Base-by-base conservation (phyloP, 208 protist species). In the Plasmodiophora brassicae region DNA sequence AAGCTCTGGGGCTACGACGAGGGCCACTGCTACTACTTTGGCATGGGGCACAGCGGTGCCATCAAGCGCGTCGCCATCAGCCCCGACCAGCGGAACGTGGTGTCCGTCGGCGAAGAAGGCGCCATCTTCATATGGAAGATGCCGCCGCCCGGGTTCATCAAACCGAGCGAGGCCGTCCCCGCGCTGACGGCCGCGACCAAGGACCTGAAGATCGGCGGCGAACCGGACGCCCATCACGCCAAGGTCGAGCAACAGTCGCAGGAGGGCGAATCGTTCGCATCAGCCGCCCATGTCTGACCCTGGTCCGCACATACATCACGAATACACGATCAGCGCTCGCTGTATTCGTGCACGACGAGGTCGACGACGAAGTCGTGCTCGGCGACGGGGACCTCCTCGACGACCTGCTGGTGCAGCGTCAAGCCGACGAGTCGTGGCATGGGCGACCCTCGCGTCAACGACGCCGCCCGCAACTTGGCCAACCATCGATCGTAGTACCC, bases 51-150 rank as follows among this genome's bases (percentile, higher is more conserved):
- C 91, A 96, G 94, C 86, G 96, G 94, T 90, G 95, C 94, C 92
- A 97, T 98, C 83, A 95, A 92, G 1, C 96, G 96, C 88, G 95
- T 96, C 28, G 92, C 92, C 0, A 94, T 97, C 22, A 94, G 94
- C 5, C 96, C 96, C 0, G 95, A 97, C 84, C 93, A 95, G 36
- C 89, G 94, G 83, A 94, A 92, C 38, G 95, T 98, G 85, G 95
- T 97, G 8, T 97, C 95, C 0, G 95, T 97, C 8, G 94, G 95
- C 0, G 95, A 96, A 35, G 96, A 97, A 57, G 96, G 96, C 35
- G 95, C 94, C 32, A 93, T 98, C 46, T 97, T 97, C 92, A 92
- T 97, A 60, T 98, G 96, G 96, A 88, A 88, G 32, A 1, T 86
- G 50, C 50, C 50, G 25, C 20, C 50, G 14, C 20, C 50, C 14